phyloP scores from a whole-genome alignment of 2,329 filamentous ascomycete species.

The Diplodia mutila region DNA sequence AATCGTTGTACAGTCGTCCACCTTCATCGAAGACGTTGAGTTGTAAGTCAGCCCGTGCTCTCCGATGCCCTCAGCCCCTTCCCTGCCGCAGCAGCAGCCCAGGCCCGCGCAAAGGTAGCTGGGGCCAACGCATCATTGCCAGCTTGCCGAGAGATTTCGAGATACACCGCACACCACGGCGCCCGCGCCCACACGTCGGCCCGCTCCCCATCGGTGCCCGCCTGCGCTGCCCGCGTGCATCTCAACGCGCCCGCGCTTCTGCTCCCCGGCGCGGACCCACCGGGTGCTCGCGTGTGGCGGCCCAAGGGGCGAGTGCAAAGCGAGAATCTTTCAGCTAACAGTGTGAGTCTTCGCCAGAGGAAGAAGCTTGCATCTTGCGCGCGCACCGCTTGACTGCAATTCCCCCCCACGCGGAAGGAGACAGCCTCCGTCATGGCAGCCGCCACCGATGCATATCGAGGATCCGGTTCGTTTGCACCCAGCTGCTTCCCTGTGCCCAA shows the following conservation, averaged over 20 bases:
- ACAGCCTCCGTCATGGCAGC: conserved; percentile 40
- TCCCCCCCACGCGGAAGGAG: conserved; percentile 6
- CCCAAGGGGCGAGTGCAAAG: conserved; percentile 15
- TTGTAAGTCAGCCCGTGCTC: conserved; percentile 10
- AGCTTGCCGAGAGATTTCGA: conserved; percentile 25
- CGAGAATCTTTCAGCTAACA: conserved; percentile 26
- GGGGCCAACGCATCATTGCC: conserved; percentile 24
- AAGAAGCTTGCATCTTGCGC: conserved; percentile 20
- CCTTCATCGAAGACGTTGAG: conserved; percentile 19
- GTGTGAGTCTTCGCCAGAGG: conserved; percentile 7
- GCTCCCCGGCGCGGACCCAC: background rate
- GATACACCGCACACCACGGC: conserved; percentile 23
- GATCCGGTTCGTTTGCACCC: conserved; percentile 40
- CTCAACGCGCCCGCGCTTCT: conserved; percentile 9
- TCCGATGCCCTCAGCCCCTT: background rate
- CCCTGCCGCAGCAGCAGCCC: background rate
- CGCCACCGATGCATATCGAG: conserved; percentile 38
- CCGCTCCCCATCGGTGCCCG: conserved; percentile 22
- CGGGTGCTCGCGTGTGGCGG: conserved; percentile 2
- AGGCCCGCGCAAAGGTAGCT: conserved; percentile 17
- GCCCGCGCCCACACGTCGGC: conserved; percentile 20
- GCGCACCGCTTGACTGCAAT: conserved; percentile 15
- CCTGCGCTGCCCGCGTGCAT: conserved; percentile 21
- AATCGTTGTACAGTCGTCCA: conserved; percentile 17
- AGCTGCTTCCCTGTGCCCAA: conserved; percentile 25